phyloP scores from a whole-genome alignment of 148 eudicot genomes.

The Diospyros kaki region DNA sequence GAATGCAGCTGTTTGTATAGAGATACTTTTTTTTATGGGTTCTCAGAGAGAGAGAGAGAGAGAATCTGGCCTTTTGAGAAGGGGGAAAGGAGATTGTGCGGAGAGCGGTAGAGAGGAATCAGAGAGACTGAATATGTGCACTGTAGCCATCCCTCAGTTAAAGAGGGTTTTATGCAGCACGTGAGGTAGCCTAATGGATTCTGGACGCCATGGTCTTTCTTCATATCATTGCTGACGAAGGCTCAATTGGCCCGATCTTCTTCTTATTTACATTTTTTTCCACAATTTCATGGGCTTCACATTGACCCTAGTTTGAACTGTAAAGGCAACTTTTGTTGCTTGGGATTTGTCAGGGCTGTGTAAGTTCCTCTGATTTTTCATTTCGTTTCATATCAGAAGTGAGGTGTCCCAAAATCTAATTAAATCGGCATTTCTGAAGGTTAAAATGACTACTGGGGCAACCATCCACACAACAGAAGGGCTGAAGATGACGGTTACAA shows the following conservation, averaged over 20 bases:
- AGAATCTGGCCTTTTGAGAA: too few species aligned
- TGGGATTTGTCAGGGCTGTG: background rate
- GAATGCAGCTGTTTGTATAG: too few species aligned
- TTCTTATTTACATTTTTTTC: too few species aligned
- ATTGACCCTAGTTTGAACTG: background rate
- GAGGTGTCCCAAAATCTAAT: background rate
- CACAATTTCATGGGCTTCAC: too few species aligned
- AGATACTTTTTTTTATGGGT: too few species aligned
- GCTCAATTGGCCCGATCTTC: too few species aligned
- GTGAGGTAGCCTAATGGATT: background rate
- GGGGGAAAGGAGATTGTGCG: too few species aligned
- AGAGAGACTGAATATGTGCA: too few species aligned
- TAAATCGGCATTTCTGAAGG: constrained; percentile 38
- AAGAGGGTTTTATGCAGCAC: background rate
- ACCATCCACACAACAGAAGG: constrained; percentile 95
- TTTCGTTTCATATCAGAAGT: background rate
- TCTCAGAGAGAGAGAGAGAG: too few species aligned
- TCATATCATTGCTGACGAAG: too few species aligned
- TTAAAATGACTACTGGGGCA: constrained; percentile 95
- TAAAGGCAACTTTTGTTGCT: background rate
- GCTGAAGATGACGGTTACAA: constrained; percentile 71
- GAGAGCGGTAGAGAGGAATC: too few species aligned
- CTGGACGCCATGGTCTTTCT: background rate
- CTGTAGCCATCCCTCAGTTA: background rate
- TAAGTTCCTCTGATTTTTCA: too few species aligned